A percentile compares a stretch with the other conserved stretches of the same genome.
Conservation (phyloP, 2,329 filamentous ascomycete genomes). For the Diaporthe helianthi region DNA sequence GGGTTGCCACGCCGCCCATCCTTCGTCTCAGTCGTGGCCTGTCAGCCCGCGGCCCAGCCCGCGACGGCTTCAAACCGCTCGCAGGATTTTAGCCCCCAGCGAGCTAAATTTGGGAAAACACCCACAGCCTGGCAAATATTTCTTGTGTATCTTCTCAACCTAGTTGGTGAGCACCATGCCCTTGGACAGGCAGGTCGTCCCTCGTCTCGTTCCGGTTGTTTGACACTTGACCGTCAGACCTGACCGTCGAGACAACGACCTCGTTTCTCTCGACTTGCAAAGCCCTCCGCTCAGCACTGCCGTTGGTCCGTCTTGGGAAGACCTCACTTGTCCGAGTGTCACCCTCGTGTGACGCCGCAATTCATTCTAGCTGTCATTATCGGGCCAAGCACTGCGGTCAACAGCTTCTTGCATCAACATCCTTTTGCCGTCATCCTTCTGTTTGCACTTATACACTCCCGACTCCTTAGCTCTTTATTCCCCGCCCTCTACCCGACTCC, state of each 20-base stretch:
- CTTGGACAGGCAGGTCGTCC: constrained; percentile 10
- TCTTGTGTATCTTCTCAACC: background rate
- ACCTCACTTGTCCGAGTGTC: constrained; percentile 2
- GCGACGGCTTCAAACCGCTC: constrained; percentile 11
- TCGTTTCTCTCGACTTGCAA: background rate
- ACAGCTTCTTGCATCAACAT: background rate
- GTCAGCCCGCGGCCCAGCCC: constrained; percentile 28
- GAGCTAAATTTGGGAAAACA: constrained; percentile 19
- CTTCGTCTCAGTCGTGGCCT: constrained; percentile 26
- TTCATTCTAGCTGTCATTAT: background rate
- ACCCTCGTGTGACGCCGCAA: constrained; percentile 16
- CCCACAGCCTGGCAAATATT: background rate
- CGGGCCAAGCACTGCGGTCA: background rate
- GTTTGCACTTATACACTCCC: constrained; percentile 29
- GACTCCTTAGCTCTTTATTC: constrained; percentile 8
- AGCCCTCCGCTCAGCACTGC: background rate
- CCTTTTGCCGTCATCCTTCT: background rate
- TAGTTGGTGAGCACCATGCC: background rate
- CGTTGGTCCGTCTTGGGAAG: constrained; percentile 16
- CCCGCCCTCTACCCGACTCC: background rate
- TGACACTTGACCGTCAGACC: constrained; percentile 20
- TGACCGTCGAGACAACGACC: constrained; percentile 25
- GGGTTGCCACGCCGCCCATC: constrained; percentile 19
- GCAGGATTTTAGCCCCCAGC: constrained; percentile 22
- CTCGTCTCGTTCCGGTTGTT: constrained; percentile 11